phyloP scores from a whole-genome alignment of 2,329 filamentous ascomycete genomes.

The Myriosclerotinia scirpicola region DNA sequence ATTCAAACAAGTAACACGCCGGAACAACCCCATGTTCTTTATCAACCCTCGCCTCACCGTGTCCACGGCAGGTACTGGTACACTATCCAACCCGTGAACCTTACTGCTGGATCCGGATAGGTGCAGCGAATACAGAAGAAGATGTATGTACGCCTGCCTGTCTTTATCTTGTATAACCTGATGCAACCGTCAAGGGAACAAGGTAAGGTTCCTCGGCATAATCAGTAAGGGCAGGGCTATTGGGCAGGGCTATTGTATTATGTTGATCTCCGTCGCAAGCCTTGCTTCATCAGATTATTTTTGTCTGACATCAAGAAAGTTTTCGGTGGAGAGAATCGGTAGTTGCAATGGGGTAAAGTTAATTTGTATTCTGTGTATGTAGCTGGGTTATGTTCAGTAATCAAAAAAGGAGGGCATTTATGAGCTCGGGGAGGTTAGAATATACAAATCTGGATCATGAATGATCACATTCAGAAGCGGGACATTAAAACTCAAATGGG shows the following conservation, averaged over 20 bases:
- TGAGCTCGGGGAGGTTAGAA: background rate
- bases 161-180: slow-evolving; percentile 14
- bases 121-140: slow-evolving; percentile 19
- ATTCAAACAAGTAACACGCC: background rate
- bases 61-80: slow-evolving; percentile 11
- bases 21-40: slow-evolving; percentile 4
- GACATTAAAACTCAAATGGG: background rate
- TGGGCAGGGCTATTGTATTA: no score
- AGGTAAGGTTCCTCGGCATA: slow-evolving; percentile 10
- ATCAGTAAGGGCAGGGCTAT: slow-evolving; percentile 7
- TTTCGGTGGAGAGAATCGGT: slow-evolving; percentile 13
- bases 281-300: slow-evolving; percentile 14
- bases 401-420: background rate
- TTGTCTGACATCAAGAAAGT: slow-evolving; percentile 8
- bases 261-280: slow-evolving; percentile 10
- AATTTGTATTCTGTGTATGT: background rate
- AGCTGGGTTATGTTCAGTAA: background rate
- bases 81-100: slow-evolving; percentile 13
- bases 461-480: slow-evolving; percentile 5
- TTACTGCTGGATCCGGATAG: slow-evolving; percentile 20
- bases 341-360: background rate
- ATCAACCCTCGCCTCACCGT: slow-evolving; percentile 1
- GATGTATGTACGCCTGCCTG: slow-evolving; percentile 6
- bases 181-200: slow-evolving; percentile 3
- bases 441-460: slow-evolving; percentile 5